Conservation (phyloP, 352 stramenopile genomes). For the Pythium phragmitis region DNA sequence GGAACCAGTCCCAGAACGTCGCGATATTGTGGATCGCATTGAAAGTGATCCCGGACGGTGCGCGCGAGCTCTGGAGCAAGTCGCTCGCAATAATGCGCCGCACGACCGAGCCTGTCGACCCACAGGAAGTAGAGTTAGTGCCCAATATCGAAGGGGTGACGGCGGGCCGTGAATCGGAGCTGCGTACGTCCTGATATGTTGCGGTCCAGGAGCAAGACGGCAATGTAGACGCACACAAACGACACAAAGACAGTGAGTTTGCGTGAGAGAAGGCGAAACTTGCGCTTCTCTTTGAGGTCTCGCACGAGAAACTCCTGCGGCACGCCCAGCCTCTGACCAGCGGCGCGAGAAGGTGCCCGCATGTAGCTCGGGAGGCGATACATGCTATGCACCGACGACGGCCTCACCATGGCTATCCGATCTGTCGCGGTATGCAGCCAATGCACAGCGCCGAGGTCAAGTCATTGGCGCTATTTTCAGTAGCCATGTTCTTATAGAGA, state of each 20-base stretch:
- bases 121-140: not conserved
- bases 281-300: constrained; percentile 69
- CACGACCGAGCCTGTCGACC: constrained; percentile 43
- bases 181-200: constrained; percentile 69
- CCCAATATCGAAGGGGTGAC: not conserved
- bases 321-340: constrained; percentile 26
- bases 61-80: constrained; percentile 40
- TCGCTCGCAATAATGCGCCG: constrained; percentile 56
- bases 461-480: constrained; percentile 6
- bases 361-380: constrained; percentile 46
- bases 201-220: constrained; percentile 57
- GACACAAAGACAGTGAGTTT: constrained; percentile 68
- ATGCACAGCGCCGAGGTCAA: no score
- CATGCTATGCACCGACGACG: constrained; percentile 31
- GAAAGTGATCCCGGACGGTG: constrained; percentile 39
- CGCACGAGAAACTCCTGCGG: constrained; percentile 55
- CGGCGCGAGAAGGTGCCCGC: constrained; percentile 23
- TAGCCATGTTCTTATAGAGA: constrained; percentile 10
- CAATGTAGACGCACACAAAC: constrained; percentile 62
- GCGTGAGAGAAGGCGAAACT: constrained; percentile 59
- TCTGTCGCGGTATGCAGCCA: not conserved
- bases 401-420: constrained; percentile 1
- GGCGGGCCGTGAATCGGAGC: not conserved
- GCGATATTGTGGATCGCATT: constrained; percentile 38
- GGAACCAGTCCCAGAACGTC: constrained; percentile 62